Conservation (phyloP, 257 asterid species). For the Euphrasia confusa region DNA sequence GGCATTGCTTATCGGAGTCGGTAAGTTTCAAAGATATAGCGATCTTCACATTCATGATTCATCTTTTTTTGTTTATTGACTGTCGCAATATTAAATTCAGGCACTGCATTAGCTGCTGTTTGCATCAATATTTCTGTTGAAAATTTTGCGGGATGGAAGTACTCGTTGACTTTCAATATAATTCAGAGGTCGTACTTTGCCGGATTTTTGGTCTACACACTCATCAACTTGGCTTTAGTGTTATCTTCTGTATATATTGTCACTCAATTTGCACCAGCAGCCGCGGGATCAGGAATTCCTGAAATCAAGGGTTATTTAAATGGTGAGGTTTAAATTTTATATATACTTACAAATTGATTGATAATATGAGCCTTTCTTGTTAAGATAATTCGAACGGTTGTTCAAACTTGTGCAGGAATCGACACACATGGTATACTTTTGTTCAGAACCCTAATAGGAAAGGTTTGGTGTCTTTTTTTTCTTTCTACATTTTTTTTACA, state of each 20-base stretch:
- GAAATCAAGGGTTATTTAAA: conserved; percentile 98
- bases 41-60: neutral
- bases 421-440: conserved; percentile 94
- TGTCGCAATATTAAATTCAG: conserved; percentile 37
- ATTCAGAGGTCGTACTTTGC: conserved; percentile 90
- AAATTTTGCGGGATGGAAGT: conserved; percentile 99
- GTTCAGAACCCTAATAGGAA: conserved; percentile 92
- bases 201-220: conserved; percentile 74
- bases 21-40: conserved; percentile 44
- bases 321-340: conserved; percentile 38
- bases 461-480: conserved; percentile 43
- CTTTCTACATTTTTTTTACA: conserved; percentile 11
- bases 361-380: conserved; percentile 9
- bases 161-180: conserved; percentile 80
- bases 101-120: conserved; percentile 96
- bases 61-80: conserved; percentile 19
- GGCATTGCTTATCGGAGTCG: conserved; percentile 84
- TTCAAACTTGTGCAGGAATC: conserved; percentile 54
- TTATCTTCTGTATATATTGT: conserved; percentile 83
- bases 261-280: conserved; percentile 93
- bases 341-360: conserved; percentile 8
- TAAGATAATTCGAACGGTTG: conserved; percentile 23
- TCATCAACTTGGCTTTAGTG: conserved; percentile 85
- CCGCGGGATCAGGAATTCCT: conserved; percentile 99
- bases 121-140: conserved; percentile 95